Base-by-base conservation (phyloP, 352 stramenopile species). In the Phytophthora idaei region DNA sequence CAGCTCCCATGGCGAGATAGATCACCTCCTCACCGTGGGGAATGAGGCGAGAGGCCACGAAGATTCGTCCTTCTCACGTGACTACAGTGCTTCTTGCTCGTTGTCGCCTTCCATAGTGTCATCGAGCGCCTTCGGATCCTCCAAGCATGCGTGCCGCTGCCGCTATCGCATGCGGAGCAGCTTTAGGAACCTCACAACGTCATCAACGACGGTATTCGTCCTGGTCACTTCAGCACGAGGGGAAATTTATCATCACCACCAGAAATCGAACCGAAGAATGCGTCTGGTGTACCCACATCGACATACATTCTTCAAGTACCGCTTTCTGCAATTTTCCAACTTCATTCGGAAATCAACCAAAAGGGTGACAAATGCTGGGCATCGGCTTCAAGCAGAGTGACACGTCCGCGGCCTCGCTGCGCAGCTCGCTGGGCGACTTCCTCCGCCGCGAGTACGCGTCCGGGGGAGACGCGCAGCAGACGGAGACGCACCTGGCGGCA, bases 321-420 rank as follows among this genome's bases (percentile, higher is more conserved):
- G 25, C 21, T 29, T 52, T 14, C 45, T 52, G 27, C 46, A 29
- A 37, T 29, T 28, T 15, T 42, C 7, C 15, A 47, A 4, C 17
- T 14, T 28, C 42, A 61, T 29, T 61, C 21, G 29, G 28, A 36
- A 61, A 61, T 61, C 55, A 4, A n/a, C 37, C 15, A 47, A 47
- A 27, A 28, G 57, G 3, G 36, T 42, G 36, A n/a, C 34, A 42
- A 36, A 91, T 91, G 83, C 64, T 91, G n/a, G 83, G 78, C 50
- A 89, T 91, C 57, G 80, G 83, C 64, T 91, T 91, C 68, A 91
- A 91, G 77, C 58, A 87, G 21, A 91, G 78, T 71, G 83, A 91
- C 62, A 83, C 83, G 64, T 57, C 80, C 25, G 53, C 64, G 31
- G 44, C 72, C 17, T 50, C 57, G 15, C 56, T 91, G 11, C 49